Evolutionary conservation across 768 basidiomycete genomes (phyloP), one percentile per base, ranked within the genome.

Genomic region (Leccinum uliginosum): DNA sequence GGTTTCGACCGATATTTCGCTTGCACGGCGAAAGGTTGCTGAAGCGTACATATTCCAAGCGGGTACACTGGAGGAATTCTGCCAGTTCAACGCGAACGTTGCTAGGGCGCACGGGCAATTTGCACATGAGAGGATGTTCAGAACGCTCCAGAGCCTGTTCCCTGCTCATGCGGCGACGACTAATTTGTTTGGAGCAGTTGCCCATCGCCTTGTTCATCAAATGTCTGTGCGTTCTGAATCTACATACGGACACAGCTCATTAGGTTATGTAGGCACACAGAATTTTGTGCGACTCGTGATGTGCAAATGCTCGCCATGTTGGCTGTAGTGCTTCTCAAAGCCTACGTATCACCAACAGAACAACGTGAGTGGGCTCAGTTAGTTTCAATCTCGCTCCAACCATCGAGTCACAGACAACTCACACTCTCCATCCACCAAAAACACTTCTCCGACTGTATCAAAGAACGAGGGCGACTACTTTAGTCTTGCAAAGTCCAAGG

Each of bases 261-360:
- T 19, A 3, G 56, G 27, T 34, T 56, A 6, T 24, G 17, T 46
- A 84, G 83, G 59, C 76, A 82, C 34, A 56, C 61, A 4, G 75
- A 81, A 55, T 71, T 81, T 29, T 69, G 73, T 14, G 62, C 59
- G 7, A 75, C 73, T 32, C 89, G 82, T 64, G 89, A 93, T 63
- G 68, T 92, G 1, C 90, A 93, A 64, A 85, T 91, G 84, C 75
- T 93, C 15, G 89, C 88, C 0, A 91, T 93, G 82, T 58, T 91
- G 4, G 77, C 89, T 0, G 74, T 83, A 49, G 69, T 91, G n/a
- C 71, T 92, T 3, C 75, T 92, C 3, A 85, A 86, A 64, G 78
- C 67, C 53, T 58, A 61, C 12, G 6, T 53, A 12, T 58, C 53
- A 6, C 50, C 61, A 8, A 35, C 8, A 17, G 59, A 57, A 49